These are phyloP conservation scores for Miscanthus lutarioriparius DNA, from an alignment of 176 grass and related monocot species.

Conservation along the genomic window DNA sequence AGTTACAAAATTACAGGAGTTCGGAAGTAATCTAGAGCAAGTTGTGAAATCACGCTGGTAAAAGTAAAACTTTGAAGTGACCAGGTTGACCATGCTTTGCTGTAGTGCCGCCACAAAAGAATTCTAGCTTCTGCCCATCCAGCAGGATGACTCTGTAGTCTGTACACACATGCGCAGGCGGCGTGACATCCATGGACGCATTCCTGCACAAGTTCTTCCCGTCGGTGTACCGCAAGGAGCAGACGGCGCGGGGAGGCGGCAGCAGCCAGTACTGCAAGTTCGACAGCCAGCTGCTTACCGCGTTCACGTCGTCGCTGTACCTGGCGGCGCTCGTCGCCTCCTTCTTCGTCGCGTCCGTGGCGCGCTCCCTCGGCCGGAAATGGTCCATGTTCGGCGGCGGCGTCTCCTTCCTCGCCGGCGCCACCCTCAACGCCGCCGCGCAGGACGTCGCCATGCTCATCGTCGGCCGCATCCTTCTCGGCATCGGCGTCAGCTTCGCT, in stretches of 20 bases:
- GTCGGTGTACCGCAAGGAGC: constrained; percentile 27
- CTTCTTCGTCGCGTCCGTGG: constrained; percentile 29
- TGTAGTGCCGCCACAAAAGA: no score
- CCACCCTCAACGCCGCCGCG: constrained; percentile 29
- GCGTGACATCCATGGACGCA: constrained; percentile 44
- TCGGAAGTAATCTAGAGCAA: no score
- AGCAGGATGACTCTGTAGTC: not conserved
- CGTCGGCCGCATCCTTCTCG: constrained; percentile 33
- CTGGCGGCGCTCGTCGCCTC: constrained; percentile 50
- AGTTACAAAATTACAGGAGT: no score
- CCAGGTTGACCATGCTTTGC: no score
- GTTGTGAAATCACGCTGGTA: no score
- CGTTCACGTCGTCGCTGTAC: constrained; percentile 77
- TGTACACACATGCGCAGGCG: constrained; percentile 16
- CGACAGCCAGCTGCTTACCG: constrained; percentile 69
- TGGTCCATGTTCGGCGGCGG: constrained; percentile 42
- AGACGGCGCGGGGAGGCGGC: not conserved
- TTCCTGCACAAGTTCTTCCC: constrained; percentile 42
- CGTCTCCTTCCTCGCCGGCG: constrained; percentile 19
- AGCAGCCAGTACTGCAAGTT: constrained; percentile 81
- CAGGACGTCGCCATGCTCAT: constrained; percentile 39
- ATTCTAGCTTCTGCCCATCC: no score
- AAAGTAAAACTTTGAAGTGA: no score
- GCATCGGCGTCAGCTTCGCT: constrained; percentile 32
- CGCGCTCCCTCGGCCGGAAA: constrained; percentile 23